Conservation (phyloP, 1,139 yeast species). For the Blastobotrys proliferans region DNA sequence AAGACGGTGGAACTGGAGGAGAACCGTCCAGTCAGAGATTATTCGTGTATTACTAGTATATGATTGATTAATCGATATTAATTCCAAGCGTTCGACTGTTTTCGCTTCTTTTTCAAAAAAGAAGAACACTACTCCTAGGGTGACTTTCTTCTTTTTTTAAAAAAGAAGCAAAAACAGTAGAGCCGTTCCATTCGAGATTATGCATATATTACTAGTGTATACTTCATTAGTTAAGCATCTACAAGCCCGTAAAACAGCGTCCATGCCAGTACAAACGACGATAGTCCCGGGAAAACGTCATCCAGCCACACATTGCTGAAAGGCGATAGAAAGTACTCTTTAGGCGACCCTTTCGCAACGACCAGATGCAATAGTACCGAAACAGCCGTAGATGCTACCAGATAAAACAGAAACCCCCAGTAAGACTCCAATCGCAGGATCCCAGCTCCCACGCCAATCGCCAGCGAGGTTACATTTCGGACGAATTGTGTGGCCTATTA, state of each 20-base stretch:
- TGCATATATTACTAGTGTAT: background rate
- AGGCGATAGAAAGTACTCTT: constrained; percentile 50
- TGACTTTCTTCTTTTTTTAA: too few species aligned
- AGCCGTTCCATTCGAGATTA: constrained; percentile 5
- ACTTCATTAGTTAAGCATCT: constrained; percentile 32
- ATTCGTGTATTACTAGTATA: constrained; percentile 22
- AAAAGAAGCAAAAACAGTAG: too few species aligned
- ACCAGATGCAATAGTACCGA: constrained; percentile 42
- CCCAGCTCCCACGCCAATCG: constrained; percentile 70
- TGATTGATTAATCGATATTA: background rate
- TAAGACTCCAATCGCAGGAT: constrained; percentile 62
- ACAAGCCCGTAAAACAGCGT: constrained; percentile 69
- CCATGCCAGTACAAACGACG: constrained; percentile 83
- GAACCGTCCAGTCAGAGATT: constrained; percentile 55
- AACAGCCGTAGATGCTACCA: constrained; percentile 45
- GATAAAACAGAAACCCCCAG: constrained; percentile 58
- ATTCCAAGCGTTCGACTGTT: background rate
- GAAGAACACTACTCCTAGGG: too few species aligned
- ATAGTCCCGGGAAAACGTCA: constrained; percentile 53
- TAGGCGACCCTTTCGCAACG: constrained; percentile 44
- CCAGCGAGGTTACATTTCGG: constrained; percentile 62
- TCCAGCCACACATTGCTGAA: constrained; percentile 53
- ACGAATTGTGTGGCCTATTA: constrained; percentile 45
- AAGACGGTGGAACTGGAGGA: constrained; percentile 67
- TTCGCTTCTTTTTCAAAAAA: background rate